These are phyloP conservation scores for Penicillium sp. DNA, from an alignment of 2,329 filamentous ascomycete genomes.

Conservation along the genomic window DNA sequence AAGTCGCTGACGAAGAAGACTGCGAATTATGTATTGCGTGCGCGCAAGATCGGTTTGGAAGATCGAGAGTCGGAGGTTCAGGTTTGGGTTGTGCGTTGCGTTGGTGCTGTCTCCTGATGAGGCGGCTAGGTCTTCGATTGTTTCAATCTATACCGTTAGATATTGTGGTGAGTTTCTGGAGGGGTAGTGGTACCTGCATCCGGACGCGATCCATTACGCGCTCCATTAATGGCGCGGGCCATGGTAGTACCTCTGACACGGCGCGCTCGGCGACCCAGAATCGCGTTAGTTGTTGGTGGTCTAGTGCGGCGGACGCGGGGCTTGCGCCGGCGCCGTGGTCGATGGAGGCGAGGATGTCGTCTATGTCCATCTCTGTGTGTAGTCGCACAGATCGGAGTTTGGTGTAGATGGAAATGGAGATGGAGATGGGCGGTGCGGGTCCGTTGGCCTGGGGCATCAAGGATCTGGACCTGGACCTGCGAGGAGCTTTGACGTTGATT, in stretches of 20 bases:
- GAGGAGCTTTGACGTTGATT: neutral
- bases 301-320: constrained; percentile 46
- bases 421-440: constrained; percentile 18
- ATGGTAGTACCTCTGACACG: constrained; percentile 82
- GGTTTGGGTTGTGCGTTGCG: constrained; percentile 74
- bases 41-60: constrained; percentile 94
- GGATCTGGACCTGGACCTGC: neutral
- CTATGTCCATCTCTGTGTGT: constrained; percentile 61
- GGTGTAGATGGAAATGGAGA: neutral
- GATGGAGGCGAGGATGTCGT: constrained; percentile 72
- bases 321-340: constrained; percentile 53
- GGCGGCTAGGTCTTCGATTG: constrained; percentile 58
- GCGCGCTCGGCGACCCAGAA: constrained; percentile 91
- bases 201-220: constrained; percentile 70
- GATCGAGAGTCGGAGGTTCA: constrained; percentile 89
- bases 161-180: neutral
- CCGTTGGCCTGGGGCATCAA: constrained; percentile 40
- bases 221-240: constrained; percentile 70
- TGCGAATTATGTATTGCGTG: constrained; percentile 84
- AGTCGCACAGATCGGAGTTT: constrained; percentile 33
- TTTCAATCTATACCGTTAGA: constrained; percentile 50
- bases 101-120: constrained; percentile 39
- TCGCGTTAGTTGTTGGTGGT: constrained; percentile 84
- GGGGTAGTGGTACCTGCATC: constrained; percentile 46
- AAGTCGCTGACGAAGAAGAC: constrained; percentile 76